phyloP scores from a whole-genome alignment of 2,329 filamentous ascomycete genomes.

The Scleromitrula shiraiana region DNA sequence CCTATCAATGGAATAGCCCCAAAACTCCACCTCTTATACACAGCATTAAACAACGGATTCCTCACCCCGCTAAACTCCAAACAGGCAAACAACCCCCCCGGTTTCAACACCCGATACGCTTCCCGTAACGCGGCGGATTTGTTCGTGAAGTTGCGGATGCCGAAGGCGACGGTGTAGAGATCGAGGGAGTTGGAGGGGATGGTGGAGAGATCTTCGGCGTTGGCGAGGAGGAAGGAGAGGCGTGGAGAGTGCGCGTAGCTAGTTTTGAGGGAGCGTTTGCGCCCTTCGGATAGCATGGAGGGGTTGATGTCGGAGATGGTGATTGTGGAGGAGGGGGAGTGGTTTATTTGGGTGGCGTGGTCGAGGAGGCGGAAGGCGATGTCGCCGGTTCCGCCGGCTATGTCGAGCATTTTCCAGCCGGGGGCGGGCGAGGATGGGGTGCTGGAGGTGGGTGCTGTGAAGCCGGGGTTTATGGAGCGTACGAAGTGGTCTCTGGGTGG shows the following conservation, averaged over 20 bases:
- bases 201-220: constrained; percentile 67
- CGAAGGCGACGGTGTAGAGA: constrained; percentile 95
- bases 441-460: constrained; percentile 31
- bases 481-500: constrained; percentile 84
- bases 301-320: constrained; percentile 95
- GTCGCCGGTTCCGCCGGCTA: constrained; percentile 93
- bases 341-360: constrained; percentile 73
- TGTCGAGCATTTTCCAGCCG: constrained; percentile 77
- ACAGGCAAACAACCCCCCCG: constrained; percentile 92
- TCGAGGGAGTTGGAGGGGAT: constrained; percentile 71
- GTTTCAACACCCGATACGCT: constrained; percentile 82
- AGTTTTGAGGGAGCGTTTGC: constrained; percentile 62
- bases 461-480: constrained; percentile 68
- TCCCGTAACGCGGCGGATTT: constrained; percentile 76
- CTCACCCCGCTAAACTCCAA: constrained; percentile 83
- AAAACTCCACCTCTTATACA: constrained; percentile 97
- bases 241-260: constrained; percentile 43
- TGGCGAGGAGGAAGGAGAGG: constrained; percentile 78
- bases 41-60: constrained; percentile 67
- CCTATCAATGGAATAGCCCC: constrained; percentile 90
- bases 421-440: constrained; percentile 32
- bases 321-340: constrained; percentile 72
- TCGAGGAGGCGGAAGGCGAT: constrained; percentile 95
- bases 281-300: constrained; percentile 84
- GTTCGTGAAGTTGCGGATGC: constrained; percentile 94